Evolutionary conservation across 176 grass and related monocot genomes (phyloP).

Genomic region (Cenchrus americanus): DNA sequence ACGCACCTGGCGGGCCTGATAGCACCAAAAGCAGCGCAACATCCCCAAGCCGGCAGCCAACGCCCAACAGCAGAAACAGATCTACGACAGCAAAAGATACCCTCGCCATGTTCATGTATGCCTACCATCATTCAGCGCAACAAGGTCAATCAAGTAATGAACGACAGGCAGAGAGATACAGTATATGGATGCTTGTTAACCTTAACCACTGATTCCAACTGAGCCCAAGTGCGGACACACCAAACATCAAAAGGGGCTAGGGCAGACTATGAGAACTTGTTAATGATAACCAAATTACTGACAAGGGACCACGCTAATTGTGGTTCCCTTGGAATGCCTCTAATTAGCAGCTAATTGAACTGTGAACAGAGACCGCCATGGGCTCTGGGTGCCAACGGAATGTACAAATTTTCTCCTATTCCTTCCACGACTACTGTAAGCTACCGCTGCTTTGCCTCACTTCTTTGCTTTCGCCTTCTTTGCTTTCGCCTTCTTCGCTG

Average conservation of each 20-base stretch:
- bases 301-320: constrained; percentile 21
- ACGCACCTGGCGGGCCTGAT: constrained; percentile 30
- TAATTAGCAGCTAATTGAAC: constrained; percentile 40
- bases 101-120: background rate
- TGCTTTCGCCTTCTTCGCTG: constrained; percentile 50
- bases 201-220: constrained; percentile 32
- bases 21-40: constrained; percentile 29
- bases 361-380: constrained; percentile 19
- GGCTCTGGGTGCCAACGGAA: constrained; percentile 36
- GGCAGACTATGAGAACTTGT: background rate
- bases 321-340: constrained; percentile 13
- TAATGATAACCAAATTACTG: constrained; percentile 25
- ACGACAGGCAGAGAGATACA: background rate
- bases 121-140: background rate
- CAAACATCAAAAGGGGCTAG: background rate
- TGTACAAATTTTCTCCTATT: constrained; percentile 33
- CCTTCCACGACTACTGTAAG: constrained; percentile 18
- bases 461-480: constrained; percentile 46
- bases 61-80: constrained; percentile 48
- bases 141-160: background rate
- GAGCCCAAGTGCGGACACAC: constrained; percentile 14
- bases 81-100: constrained; percentile 31
- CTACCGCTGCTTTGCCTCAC: constrained; percentile 33
- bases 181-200: constrained; percentile 19
- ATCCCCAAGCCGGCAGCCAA: constrained; percentile 25